Percentiles rank a stretch among this genome's conserved stretches.
Conservation (phyloP, 2,329 filamentous ascomycete species). For the Colletotrichum musicola region DNA sequence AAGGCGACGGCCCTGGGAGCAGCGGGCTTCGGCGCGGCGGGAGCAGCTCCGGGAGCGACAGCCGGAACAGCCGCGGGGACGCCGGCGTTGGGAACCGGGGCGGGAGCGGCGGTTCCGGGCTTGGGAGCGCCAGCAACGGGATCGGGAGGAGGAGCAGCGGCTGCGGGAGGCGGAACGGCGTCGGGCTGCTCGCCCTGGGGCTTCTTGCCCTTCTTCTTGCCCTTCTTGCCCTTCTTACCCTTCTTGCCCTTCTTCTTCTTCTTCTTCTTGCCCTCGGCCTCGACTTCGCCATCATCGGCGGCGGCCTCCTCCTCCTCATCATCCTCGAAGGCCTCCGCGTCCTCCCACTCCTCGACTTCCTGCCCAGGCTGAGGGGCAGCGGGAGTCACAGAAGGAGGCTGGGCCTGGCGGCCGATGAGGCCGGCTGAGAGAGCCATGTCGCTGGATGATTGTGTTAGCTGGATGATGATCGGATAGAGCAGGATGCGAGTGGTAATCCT, state of each 20-base stretch:
- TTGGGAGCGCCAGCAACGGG: neutral
- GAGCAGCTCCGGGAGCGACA: neutral
- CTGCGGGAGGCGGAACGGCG: conserved; percentile 5
- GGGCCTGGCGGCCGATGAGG: conserved; percentile 14
- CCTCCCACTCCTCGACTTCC: conserved; percentile 16
- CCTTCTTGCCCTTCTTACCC: conserved; percentile 35
- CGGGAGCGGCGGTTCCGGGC: neutral
- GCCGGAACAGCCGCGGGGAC: neutral
- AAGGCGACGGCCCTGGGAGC: conserved; percentile 6
- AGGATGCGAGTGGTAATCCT: neutral
- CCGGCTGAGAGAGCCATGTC: conserved; percentile 23
- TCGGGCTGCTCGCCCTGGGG: conserved; percentile 13
- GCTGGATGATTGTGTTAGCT: neutral
- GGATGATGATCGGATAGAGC: rapidly evolving
- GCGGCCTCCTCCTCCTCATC: neutral
- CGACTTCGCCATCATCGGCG: conserved; percentile 10
- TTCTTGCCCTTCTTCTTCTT: conserved; percentile 37
- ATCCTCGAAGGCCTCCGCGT: conserved; percentile 10
- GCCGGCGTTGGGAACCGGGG: neutral
- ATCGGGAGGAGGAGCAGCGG: neutral
- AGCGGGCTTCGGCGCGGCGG: conserved; percentile 1
- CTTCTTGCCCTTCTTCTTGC: conserved; percentile 36
- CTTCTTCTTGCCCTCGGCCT: conserved; percentile 32
- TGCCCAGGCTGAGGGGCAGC: conserved; percentile 9
- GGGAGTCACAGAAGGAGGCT: conserved; percentile 12